Percentiles rank a stretch among this genome's conserved stretches.
phyloP scores from a whole-genome alignment of 1,284 basidiomycete species.

The Limonomyces culmigenus region DNA sequence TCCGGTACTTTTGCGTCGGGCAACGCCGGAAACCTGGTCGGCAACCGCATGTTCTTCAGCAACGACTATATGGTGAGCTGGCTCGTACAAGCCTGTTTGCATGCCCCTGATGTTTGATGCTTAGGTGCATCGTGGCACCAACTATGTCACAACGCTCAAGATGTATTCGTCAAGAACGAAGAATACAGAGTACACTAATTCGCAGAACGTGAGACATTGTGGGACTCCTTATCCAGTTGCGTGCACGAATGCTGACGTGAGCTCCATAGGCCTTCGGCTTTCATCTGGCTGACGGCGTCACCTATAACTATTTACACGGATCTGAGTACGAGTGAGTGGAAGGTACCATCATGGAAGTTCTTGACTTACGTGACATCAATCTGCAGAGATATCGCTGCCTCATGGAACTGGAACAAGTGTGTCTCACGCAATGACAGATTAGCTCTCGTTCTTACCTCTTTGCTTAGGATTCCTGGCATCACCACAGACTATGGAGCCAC shows the following conservation, averaged over 20 bases:
- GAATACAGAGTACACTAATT: constrained; percentile 51
- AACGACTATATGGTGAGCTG: constrained; percentile 48
- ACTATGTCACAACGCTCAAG: constrained; percentile 43
- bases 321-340: constrained; percentile 54
- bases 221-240: not conserved
- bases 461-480: constrained; percentile 53
- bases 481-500: constrained; percentile 43
- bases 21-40: constrained; percentile 38
- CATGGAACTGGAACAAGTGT: constrained; percentile 64
- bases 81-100: no score
- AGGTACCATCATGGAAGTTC: no score
- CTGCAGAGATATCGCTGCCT: constrained; percentile 47
- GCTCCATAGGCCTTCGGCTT: constrained; percentile 35
- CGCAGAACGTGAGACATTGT: constrained; percentile 30
- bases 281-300: constrained; percentile 46
- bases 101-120: not conserved
- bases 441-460: no score
- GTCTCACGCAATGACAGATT: no score
- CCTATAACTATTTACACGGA: constrained; percentile 46
- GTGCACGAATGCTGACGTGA: constrained; percentile 1
- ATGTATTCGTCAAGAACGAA: constrained; percentile 45
- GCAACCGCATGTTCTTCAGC: constrained; percentile 49
- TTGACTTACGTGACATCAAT: no score
- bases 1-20: constrained; percentile 21
- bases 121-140: constrained; percentile 40